Evolutionary conservation across 352 stramenopile genomes (phyloP).

Genomic region (Phytopythium mirpurense): DNA sequence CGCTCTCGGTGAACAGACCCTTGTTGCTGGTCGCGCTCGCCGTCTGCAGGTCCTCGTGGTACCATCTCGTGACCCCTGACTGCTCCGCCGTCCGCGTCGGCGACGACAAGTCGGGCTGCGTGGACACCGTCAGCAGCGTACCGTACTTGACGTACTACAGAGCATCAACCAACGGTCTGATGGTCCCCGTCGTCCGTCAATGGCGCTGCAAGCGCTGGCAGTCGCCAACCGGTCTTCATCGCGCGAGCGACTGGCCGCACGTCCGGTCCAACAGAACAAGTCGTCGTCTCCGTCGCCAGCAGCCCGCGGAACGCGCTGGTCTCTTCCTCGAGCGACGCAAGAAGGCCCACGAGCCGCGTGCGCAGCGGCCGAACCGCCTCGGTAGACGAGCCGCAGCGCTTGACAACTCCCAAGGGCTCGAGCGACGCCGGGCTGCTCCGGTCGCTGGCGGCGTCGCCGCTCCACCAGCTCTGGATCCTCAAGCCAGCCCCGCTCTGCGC

Average conservation of each 20-base stretch:
- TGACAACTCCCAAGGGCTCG: not conserved
- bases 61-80: conserved; percentile 54
- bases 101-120: conserved; percentile 18
- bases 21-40: conserved; percentile 43
- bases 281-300: not conserved
- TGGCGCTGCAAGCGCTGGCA: no score
- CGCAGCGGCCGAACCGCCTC: conserved; percentile 33
- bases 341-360: conserved; percentile 48
- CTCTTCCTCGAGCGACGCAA: conserved; percentile 68
- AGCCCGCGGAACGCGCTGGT: conserved; percentile 31
- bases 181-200: no score
- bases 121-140: conserved; percentile 48
- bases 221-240: not conserved
- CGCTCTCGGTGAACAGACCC: conserved; percentile 33
- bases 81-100: conserved; percentile 24
- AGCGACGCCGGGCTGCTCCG: not conserved
- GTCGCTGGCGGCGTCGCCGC: not conserved
- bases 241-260: not conserved
- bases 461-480: conserved; percentile 6
- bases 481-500: not conserved
- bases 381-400: not conserved
- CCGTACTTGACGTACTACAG: no score
- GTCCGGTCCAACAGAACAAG: no score
- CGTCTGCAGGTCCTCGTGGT: conserved; percentile 43
- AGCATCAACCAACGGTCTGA: no score